Base-by-base conservation (phyloP, 208 protist species). In the Crithidia bombi region DNA sequence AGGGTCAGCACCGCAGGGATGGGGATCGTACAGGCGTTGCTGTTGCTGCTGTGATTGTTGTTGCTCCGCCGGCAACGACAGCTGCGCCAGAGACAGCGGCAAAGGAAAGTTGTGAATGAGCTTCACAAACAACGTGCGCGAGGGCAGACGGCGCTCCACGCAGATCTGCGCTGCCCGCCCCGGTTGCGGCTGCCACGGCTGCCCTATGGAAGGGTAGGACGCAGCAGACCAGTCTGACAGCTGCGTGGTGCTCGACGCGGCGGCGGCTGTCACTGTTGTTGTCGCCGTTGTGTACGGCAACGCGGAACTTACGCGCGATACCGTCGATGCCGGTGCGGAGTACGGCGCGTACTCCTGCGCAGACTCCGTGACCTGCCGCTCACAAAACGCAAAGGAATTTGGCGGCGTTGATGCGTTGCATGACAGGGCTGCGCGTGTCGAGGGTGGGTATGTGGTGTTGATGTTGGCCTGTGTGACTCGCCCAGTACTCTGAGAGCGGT, bases 111-210 rank as follows among this genome's bases (percentile, higher is more conserved):
- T 81, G 61, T 64, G 67, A 25, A 46, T 58, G 17, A 81, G 62
- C 36, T 59, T 63, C 10, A 81, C 57, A 36, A 81, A 81, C 47
- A 81, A 64, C 4, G 69, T 81, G 46, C 69, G 63, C 46, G 52
- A 56, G 10, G 62, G 61, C 38, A 75, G 62, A 7, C 61, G 43
- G 12, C 61, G 69, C 30, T 75, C 69, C 1, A 7, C 17, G 26
- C 46, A 17, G 3, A 25, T 26, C 12, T 23, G 43, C 59, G 30
- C 6, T 32, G 17, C 11, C 11, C 26, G 30, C 35, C 4, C 10
- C 7, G 4, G 59, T 9, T 11, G 39, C 39, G 28, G 39, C 2
- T 39, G 46, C 11, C 19, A 33, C 26, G 21, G 52, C n/a, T 4
- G 52, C 28, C 7, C 21, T 5, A 6, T 51, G 21, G 46, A 5